Percentiles rank a stretch among this genome's conserved stretches.
These are phyloP conservation scores for Dendrocalamus latiflorus DNA, from an alignment of 202 grass and related monocot genomes.

Conservation along the genomic window DNA sequence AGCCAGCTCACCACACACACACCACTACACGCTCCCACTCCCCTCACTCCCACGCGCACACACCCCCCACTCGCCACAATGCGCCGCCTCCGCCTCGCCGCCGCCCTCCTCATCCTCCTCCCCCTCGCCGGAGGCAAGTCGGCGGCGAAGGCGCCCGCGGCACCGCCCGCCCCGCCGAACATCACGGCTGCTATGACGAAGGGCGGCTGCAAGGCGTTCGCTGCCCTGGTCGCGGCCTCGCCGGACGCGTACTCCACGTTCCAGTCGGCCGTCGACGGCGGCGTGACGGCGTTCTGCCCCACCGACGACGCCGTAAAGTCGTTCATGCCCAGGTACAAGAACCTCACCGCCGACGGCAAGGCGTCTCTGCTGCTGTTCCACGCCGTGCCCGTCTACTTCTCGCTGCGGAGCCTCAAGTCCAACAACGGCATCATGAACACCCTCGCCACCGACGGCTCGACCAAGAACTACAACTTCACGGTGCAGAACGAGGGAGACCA, in stretches of 20 bases:
- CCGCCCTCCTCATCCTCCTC: conserved; percentile 12
- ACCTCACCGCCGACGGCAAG: conserved; percentile 49
- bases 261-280: conserved; percentile 43
- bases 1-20: conserved; percentile 18
- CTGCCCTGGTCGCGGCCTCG: conserved; percentile 46
- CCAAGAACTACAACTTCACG: conserved; percentile 72
- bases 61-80: conserved; percentile 1
- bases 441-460: conserved; percentile 67
- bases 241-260: conserved; percentile 54
- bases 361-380: conserved; percentile 76
- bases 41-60: not conserved
- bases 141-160: conserved; percentile 4
- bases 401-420: conserved; percentile 53
- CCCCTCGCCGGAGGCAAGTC: not conserved
- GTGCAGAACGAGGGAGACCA: conserved; percentile 56
- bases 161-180: conserved; percentile 30
- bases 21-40: conserved; percentile 18
- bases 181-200: conserved; percentile 41
- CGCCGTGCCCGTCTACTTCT: conserved; percentile 66
- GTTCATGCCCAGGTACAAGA: conserved; percentile 63
- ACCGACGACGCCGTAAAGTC: conserved; percentile 42
- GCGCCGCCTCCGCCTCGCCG: conserved; percentile 16
- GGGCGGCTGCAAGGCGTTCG: conserved; percentile 76
- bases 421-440: conserved; percentile 77
- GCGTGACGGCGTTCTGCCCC: conserved; percentile 72